Evolutionary conservation across 2,329 filamentous ascomycete species (phyloP), one percentile per base, ranked within the genome.

Genomic region (Lecanicillium sp.): DNA sequence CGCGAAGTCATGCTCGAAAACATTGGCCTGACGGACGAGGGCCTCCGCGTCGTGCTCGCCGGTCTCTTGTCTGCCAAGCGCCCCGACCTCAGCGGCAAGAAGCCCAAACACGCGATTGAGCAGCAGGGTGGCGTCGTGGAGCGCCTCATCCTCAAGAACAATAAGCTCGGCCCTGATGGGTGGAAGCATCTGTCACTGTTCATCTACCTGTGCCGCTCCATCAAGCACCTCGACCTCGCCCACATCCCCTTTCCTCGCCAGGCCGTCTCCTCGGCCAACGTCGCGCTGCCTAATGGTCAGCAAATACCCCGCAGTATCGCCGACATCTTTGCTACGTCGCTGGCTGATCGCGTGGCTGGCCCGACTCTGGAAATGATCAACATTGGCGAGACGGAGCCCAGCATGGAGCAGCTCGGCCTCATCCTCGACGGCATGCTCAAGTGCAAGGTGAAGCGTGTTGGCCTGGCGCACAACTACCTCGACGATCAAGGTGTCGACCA

Each of bases 141-240:
- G 68, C 86, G 89, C 52, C 69, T 98, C 6, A 86, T 88, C 2
- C 68, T 98, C 35, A 95, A 94, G 67, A 89, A 94, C 67, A 97
- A 97, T 62, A 91, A 90, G 59, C 84, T 97, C 51, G 86, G 88
- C 0, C 73, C 76, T 1, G 86, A 94, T 54, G 93, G 91, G 14
- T 98, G 93, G 93, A 90, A 85, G 58, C 83, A 97, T 61, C 83
- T 97, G 49, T 86, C 85, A 33, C 72, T 95, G 6, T 98, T 97
- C 62, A 75, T 95, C 44, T 88, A 95, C 66, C 84, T 96, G 72
- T 95, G 88, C 57, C 84, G 83, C 52, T 90, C 90, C 1, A 73
- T 98, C 48, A 90, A 90, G 63, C 85, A 79, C 5, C 78, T 97
- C 20, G 93, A 98, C 63, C 64, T 97, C 23, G 95, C 90, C 1